Evolutionary conservation across 2,329 filamentous ascomycete genomes (phyloP).

Genomic region (Botrytis deweyae): DNA sequence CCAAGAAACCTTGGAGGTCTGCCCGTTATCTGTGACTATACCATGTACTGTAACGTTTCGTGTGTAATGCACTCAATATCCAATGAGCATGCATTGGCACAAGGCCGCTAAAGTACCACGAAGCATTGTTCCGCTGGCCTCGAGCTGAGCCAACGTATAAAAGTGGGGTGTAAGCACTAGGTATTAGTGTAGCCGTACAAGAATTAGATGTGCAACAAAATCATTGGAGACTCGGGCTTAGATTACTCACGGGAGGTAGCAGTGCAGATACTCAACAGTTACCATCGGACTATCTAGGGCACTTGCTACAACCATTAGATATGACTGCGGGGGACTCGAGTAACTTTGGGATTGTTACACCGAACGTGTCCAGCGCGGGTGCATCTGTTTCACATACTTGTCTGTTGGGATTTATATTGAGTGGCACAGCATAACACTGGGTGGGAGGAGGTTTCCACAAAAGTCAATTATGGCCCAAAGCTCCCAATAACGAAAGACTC

Average conservation of each 20-base stretch:
- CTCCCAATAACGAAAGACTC: background rate
- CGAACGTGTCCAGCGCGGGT: background rate
- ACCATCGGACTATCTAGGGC: background rate
- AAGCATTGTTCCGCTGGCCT: background rate
- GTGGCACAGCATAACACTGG: background rate
- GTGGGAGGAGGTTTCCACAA: background rate
- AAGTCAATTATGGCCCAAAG: background rate
- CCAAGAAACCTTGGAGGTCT: background rate
- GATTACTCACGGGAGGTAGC: background rate
- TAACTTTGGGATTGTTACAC: background rate
- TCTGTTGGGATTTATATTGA: background rate
- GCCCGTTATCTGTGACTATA: background rate
- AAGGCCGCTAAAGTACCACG: background rate
- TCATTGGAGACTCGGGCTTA: background rate
- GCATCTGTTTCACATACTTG: background rate
- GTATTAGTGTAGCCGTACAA: background rate
- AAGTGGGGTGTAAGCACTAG: background rate
- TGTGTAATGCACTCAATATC: background rate
- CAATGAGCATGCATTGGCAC: background rate
- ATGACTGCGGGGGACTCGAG: background rate
- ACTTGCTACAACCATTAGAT: background rate
- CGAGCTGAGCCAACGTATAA: background rate
- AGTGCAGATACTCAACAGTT: background rate
- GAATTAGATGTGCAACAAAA: conserved; percentile 1
- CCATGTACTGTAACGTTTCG: background rate